Evolutionary conservation across 2,329 filamentous ascomycete species (phyloP), one percentile per base, ranked within the genome.

Genomic region (Aspergillus ustus): DNA sequence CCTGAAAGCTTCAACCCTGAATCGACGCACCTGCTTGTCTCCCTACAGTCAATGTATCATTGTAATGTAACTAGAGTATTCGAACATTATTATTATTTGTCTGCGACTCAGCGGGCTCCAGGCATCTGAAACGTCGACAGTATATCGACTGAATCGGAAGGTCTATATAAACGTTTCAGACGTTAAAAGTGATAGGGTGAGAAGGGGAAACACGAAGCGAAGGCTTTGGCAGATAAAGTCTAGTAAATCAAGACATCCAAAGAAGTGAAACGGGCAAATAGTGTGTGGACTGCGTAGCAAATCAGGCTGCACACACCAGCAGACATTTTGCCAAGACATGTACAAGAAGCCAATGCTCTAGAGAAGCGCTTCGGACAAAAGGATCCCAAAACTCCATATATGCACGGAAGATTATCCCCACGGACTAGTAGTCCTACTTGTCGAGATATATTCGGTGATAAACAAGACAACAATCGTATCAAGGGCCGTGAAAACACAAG

Each of bases 391-490:
- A 69, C 67, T 67, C 68, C 67, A 63, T 69, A 63, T 62, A 70
- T 69, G 68, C 65, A 62, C 63, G 50, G 58, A 66, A 63, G 44
- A 58, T 57, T 57, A 50, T 40, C 22, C 52, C 52, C 25, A 17
- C 13, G 11, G 19, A 29, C 52, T 54, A 46, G 45, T 28, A 31
- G 9, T 54, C 53, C 48, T 46, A 55, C 29, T 45, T 44, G 43
- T 34, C 34, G 50, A 59, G 43, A 46, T 57, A 64, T 57, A 69
- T 65, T 62, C 61, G 62, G 57, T 48, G 4, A 66, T 58, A 61
- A 56, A 57, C 61, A 59, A 61, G 56, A 63, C 66, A 66, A 67
- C 67, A 61, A 67, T 72, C 70, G 67, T 69, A 61, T 70, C 66
- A 66, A 63, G 66, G 53, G 59, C 59, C 51, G 66, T 64, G 34